These are phyloP conservation scores for Hyphodiscus sp. DNA, from an alignment of 2,329 filamentous ascomycete genomes.

Conservation along the genomic window DNA sequence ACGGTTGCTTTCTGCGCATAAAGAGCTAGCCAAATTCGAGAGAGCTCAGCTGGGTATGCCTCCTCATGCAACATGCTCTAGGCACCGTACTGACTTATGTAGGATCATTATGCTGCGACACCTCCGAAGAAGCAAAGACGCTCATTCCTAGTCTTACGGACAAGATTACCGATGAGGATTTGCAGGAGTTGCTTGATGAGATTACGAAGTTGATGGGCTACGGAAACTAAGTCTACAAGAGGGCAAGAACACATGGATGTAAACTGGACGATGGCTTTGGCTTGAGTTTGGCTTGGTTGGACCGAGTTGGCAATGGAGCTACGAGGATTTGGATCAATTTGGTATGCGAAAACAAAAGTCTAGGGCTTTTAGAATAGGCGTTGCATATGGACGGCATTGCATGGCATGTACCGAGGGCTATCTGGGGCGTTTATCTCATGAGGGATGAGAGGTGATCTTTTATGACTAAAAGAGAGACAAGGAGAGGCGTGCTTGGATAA, in stretches of 20 bases:
- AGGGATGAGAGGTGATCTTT: not conserved
- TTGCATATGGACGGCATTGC: not conserved
- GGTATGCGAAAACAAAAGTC: not conserved
- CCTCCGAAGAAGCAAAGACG: slow-evolving; percentile 91
- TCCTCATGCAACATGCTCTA: slow-evolving; percentile 4
- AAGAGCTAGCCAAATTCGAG: slow-evolving; percentile 85
- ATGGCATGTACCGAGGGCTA: slow-evolving; percentile 1
- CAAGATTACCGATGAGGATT: slow-evolving; percentile 85
- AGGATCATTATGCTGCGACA: slow-evolving; percentile 90
- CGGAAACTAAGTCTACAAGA: slow-evolving; percentile 9
- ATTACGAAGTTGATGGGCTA: slow-evolving; percentile 65
- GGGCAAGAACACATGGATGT: not conserved
- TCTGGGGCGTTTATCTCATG: not conserved
- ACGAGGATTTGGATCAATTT: too few species aligned
- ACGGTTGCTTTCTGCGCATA: slow-evolving; percentile 71
- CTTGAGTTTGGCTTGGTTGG: not conserved
- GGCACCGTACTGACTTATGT: slow-evolving; percentile 11
- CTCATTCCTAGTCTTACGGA: slow-evolving; percentile 82
- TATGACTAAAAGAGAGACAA: not conserved
- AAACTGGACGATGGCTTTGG: not conserved
- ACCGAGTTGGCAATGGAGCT: not conserved
- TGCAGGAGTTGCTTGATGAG: slow-evolving; percentile 84
- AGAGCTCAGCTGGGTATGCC: slow-evolving; percentile 77
- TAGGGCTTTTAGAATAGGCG: slow-evolving; percentile 1
- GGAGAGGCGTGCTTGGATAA: not conserved